A percentile compares a stretch with the other conserved stretches of the same genome.
These are phyloP conservation scores for Fusarium sp. DNA, from an alignment of 2,329 filamentous ascomycete genomes.

Conservation along the genomic window DNA sequence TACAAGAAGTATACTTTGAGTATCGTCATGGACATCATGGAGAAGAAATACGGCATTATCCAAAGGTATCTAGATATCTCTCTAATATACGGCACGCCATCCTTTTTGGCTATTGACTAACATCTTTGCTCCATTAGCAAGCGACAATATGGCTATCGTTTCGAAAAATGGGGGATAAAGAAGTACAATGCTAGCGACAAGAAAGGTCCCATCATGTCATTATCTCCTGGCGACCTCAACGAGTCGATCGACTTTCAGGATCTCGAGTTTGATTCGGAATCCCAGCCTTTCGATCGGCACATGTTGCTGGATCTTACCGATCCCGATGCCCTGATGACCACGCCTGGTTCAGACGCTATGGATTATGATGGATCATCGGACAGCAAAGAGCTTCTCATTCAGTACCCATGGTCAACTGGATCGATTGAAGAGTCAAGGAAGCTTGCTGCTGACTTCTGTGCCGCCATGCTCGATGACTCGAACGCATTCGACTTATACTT, in stretches of 20 bases:
- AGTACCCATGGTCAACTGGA: constrained; percentile 32
- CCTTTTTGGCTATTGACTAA: background rate
- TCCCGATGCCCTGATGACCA: background rate
- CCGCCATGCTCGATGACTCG: constrained; percentile 42
- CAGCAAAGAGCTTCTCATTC: background rate
- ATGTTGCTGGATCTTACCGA: background rate
- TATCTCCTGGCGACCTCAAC: constrained; percentile 7
- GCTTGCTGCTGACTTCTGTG: constrained; percentile 44
- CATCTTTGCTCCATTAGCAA: constrained; percentile 33
- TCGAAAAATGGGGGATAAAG: constrained; percentile 43
- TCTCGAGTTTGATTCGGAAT: constrained; percentile 4
- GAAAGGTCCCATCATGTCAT: constrained; percentile 1
- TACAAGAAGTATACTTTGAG: constrained; percentile 38
- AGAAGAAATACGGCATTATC: constrained; percentile 23
- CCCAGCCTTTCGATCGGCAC: background rate
- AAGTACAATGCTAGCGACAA: constrained; percentile 45
- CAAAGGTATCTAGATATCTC: constrained; percentile 37
- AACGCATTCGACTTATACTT: constrained; percentile 40
- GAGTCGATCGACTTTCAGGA: constrained; percentile 8
- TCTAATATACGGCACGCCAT: background rate
- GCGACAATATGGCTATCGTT: constrained; percentile 48
- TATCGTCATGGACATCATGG: constrained; percentile 39
- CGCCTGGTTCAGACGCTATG: constrained; percentile 7
- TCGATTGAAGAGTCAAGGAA: constrained; percentile 32
- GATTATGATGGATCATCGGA: constrained; percentile 4